Base-by-base conservation (phyloP, 176 grass and related monocot species). In the Oropetium thomaeum region DNA sequence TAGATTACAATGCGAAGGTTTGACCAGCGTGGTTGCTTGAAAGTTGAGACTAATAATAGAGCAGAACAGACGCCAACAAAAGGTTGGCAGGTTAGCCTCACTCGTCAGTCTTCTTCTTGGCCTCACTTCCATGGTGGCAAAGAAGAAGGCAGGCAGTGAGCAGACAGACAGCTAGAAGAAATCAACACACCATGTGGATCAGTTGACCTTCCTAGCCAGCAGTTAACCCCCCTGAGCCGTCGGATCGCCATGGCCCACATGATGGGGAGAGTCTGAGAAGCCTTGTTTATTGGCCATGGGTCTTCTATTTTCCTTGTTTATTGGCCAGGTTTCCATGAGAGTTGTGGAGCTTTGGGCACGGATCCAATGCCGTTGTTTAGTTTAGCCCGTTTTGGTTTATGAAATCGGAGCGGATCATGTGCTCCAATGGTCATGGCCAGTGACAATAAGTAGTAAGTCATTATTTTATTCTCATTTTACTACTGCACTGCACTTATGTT, bases 31-130 rank as follows among this genome's bases (percentile, higher is more conserved):
- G 63, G 60, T 82, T 78, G 67, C 74, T 78, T 82, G 14, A 67
- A 67, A 82, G 61, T 60, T 73, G 59, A 49, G 51, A 78, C 51
- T 78, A 66, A 67, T 87, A 77, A 82, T 66, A 76, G 38, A n/a
- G 58, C 39, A 77, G n/a, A n/a, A 66, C 79, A 82, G 58, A 82
- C 77, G 48, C 73, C 85, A 71, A 82, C 73, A 87, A 82, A 77
- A 71, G 67, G 65, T 70, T 65, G 78, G 71, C 58, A 70, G 72
- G 78, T 77, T 34, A 41, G 16, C 45, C 45, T 60, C 35, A 69
- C 27, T 87, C n/a, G 65, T 63, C 64, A 57, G 29, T 77, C 79
- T 61, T 75, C 49, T 52, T 57, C 67, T 37, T 63, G 61, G 25
- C 44, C 31, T 51, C 63, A 53, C 54, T 61, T 69, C 63, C 52